Evolutionary conservation across 2,329 filamentous ascomycete species (phyloP), one percentile per base, ranked within the genome.

Genomic region (Penicillium vulpinum): DNA sequence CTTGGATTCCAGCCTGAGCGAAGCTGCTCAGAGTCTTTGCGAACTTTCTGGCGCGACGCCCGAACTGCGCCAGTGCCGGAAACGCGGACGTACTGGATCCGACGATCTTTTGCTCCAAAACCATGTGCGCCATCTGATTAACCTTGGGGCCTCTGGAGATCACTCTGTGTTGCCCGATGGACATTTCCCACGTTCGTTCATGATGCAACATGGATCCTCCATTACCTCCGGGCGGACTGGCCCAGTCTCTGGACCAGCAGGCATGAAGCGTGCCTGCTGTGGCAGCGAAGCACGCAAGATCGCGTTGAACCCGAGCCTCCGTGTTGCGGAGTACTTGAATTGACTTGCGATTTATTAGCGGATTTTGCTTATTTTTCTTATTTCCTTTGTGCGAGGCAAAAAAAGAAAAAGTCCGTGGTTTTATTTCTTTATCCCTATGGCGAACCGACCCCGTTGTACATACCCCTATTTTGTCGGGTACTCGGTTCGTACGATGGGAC

Each of bases 241-340:
- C 36, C 62, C 68, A n/a, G 61, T 76, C 18, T 70, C 73, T 39
- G 68, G 69, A n/a, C 68, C 70, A 4, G 70, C 66, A 10, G 72
- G 73, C 44, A 72, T 74, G 69, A 77, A 77, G 61, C 73, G 75
- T 45, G 72, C 74, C 33, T 76, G 75, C 64, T 76, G 75, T 53
- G 74, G 72, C 36, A 73, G 68, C 45, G 73, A 76, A 63, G 70
- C 71, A 38, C 62, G 66, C 48, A 73, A 73, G 62, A 57, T 74
- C 49, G 71, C 71, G n/a, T 55, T 73, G 18, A 69, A 72, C 56
- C 69, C 71, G n/a, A 63, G 61, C 41, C 57, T 73, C 51, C 71
- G 71, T 33, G 54, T 56, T 46, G 66, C 67, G 28, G 68, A 73
- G 21, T 70, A 66, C 46, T 41, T 70, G 62, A 68, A 65, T 44